phyloP scores from a whole-genome alignment of 2,329 filamentous ascomycete genomes.

The Apiospora rasikravindrae region DNA sequence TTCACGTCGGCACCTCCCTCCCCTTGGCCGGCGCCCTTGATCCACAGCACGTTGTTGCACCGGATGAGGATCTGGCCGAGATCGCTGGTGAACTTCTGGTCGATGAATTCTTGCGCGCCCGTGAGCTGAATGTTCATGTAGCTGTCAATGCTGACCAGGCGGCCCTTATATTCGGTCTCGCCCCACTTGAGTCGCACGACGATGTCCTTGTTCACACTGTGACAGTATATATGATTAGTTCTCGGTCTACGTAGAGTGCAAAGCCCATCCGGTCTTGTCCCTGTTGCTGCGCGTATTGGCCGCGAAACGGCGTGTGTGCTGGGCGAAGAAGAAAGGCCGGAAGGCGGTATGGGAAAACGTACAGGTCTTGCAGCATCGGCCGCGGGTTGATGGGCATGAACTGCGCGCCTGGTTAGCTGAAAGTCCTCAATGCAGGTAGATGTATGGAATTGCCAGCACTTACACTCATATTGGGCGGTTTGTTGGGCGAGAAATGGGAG shows the following conservation, averaged over 20 bases:
- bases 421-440: too few species aligned
- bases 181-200: constrained; percentile 97
- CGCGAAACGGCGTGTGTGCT: neutral
- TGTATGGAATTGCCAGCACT: constrained; percentile 21
- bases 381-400: constrained; percentile 96
- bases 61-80: constrained; percentile 92
- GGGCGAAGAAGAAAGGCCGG: constrained; percentile 17
- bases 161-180: constrained; percentile 95
- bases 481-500: constrained; percentile 11
- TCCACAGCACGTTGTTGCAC: constrained; percentile 99
- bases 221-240: constrained; percentile 18
- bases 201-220: constrained; percentile 86
- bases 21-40: constrained; percentile 63
- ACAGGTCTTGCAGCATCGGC: constrained; percentile 93
- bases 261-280: neutral
- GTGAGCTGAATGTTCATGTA: constrained; percentile 99
- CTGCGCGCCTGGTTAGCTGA: constrained; percentile 41
- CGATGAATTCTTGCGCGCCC: constrained; percentile 89
- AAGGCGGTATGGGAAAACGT: constrained; percentile 45
- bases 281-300: neutral
- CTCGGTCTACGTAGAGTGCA: neutral
- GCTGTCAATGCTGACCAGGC: constrained; percentile 89
- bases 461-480: constrained; percentile 43
- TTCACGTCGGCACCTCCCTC: constrained; percentile 59
- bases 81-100: constrained; percentile 81